Percentiles rank a stretch among this genome's conserved stretches.
phyloP scores from a whole-genome alignment of 495 filamentous ascomycete genomes.

The Sporormia fimetaria region DNA sequence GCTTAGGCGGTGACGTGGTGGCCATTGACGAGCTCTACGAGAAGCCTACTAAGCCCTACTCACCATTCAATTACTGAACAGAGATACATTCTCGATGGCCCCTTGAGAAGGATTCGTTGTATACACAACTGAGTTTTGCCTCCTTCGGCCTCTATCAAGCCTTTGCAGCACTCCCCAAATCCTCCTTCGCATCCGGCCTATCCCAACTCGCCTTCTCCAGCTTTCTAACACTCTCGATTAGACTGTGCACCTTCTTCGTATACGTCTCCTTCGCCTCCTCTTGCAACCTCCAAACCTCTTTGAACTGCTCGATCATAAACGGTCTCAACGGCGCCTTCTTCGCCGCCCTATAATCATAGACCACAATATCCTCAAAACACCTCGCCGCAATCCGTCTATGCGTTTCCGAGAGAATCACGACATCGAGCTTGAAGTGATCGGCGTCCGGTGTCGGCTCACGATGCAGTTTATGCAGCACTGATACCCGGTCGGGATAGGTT shows the following conservation, averaged over 20 bases:
- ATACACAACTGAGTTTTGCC: background rate
- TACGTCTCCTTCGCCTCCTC: slow-evolving; percentile 43
- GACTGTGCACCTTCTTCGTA: slow-evolving; percentile 39
- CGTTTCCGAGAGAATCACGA: slow-evolving; percentile 64
- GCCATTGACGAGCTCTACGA: no score
- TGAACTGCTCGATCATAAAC: slow-evolving; percentile 59
- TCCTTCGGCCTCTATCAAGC: no score
- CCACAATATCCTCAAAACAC: slow-evolving; percentile 69
- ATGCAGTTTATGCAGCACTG: slow-evolving; percentile 75
- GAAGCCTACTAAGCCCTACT: no score
- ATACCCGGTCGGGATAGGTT: slow-evolving; percentile 75
- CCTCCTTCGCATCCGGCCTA: slow-evolving; percentile 55
- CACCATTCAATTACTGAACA: no score
- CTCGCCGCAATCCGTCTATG: slow-evolving; percentile 67
- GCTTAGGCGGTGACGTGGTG: no score
- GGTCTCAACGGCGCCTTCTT: slow-evolving; percentile 47
- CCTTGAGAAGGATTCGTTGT: background rate
- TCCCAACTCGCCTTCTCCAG: slow-evolving; percentile 72
- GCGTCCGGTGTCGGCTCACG: slow-evolving; percentile 37
- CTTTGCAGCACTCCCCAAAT: slow-evolving; percentile 45
- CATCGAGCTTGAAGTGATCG: slow-evolving; percentile 49
- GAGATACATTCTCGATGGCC: background rate
- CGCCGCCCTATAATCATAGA: slow-evolving; percentile 66
- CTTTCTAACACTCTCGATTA: slow-evolving; percentile 44
- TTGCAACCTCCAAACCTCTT: slow-evolving; percentile 54